These are phyloP conservation scores for Lathyrus sativus DNA, from an alignment of 306 rosid genomes.

Conservation along the genomic window DNA sequence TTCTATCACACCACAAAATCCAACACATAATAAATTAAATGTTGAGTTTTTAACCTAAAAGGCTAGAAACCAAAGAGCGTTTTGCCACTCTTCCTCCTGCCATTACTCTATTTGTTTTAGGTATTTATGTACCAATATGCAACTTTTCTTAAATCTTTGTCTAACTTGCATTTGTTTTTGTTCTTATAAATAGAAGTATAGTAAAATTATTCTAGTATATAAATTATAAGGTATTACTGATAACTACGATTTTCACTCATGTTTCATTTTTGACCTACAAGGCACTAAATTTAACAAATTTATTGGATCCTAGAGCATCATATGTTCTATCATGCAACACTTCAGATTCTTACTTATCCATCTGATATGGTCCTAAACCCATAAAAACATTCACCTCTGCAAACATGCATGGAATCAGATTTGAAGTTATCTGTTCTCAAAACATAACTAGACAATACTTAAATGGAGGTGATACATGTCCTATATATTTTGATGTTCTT, in stretches of 20 bases:
- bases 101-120: no score
- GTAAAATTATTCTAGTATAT: neutral
- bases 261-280: conserved; percentile 40
- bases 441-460: neutral
- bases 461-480: conserved; percentile 12
- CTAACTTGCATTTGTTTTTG: neutral
- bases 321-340: conserved; percentile 16
- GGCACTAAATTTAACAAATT: conserved; percentile 24
- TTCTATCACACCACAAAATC: no score
- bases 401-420: conserved; percentile 35
- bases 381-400: conserved; percentile 12
- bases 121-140: no score
- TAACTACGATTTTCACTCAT: neutral
- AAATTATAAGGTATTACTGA: conserved; percentile 1
- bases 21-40: no score
- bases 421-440: conserved; percentile 33
- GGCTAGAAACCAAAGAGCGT: no score
- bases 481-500: neutral
- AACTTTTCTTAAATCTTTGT: neutral
- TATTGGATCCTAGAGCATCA: neutral
- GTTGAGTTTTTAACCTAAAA: no score
- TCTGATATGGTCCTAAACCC: neutral
- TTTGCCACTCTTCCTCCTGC: no score
- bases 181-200: neutral
- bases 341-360: conserved; percentile 30